Evolutionary conservation across 1,284 basidiomycete species (phyloP).

Genomic region (Mycena citricolor): DNA sequence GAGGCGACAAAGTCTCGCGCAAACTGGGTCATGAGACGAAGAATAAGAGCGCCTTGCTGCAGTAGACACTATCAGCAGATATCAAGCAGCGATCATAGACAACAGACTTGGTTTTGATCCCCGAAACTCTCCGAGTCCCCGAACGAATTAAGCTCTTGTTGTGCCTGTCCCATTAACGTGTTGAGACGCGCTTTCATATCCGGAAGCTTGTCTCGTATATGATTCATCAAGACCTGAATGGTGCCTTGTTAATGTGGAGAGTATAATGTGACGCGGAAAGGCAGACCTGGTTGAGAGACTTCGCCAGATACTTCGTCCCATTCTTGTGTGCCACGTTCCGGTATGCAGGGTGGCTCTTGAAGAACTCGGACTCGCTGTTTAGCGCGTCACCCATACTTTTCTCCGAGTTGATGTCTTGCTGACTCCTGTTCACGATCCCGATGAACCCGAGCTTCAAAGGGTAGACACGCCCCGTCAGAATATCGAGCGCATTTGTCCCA

Average conservation of each 20-base stretch:
- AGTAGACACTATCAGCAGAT: constrained; percentile 10
- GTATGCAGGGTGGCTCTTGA: constrained; percentile 88
- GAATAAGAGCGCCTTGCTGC: constrained; percentile 82
- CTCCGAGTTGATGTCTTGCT: constrained; percentile 94
- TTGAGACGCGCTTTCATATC: constrained; percentile 99
- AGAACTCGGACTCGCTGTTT: constrained; percentile 89
- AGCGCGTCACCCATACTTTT: constrained; percentile 86
- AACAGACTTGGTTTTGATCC: constrained; percentile 80
- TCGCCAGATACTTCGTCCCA: constrained; percentile 93
- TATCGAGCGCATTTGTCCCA: constrained; percentile 95
- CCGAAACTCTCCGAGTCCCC: constrained; percentile 93
- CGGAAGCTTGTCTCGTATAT: constrained; percentile 97
- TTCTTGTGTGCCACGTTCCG: constrained; percentile 97
- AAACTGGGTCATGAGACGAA: constrained; percentile 99
- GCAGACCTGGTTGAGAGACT: constrained; percentile 88
- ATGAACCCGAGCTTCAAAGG: constrained; percentile 98
- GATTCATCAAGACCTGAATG: constrained; percentile 87
- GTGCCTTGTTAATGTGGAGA: background rate
- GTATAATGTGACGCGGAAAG: background rate
- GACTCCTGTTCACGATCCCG: constrained; percentile 95
- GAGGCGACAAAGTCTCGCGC: constrained; percentile 96
- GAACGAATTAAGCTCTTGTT: constrained; percentile 96
- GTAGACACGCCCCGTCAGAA: constrained; percentile 94
- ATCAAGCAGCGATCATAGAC: background rate
- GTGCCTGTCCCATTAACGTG: constrained; percentile 98